A percentile compares a stretch with the other conserved stretches of the same genome.
phyloP scores from a whole-genome alignment of 2,329 filamentous ascomycete genomes.

The Colletotrichum nymphaeae region DNA sequence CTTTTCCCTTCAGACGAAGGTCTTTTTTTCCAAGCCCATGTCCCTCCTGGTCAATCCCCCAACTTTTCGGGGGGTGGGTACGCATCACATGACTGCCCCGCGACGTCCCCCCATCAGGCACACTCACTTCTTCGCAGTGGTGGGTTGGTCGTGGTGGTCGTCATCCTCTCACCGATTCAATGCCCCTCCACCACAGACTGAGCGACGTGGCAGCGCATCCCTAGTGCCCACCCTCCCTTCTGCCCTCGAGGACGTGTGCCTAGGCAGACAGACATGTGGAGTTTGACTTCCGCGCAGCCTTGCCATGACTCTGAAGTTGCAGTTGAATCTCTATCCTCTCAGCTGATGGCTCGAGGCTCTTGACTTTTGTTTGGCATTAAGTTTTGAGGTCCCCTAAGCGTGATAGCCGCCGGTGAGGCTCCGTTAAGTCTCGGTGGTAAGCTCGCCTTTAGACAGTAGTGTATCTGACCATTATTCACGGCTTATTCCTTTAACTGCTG shows the following conservation, averaged over 20 bases:
- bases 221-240: constrained; percentile 17
- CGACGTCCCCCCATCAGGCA: constrained; percentile 27
- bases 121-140: not conserved
- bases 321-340: not conserved
- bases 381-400: not conserved
- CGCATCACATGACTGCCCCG: constrained; percentile 34
- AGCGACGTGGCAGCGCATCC: constrained; percentile 34
- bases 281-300: not conserved
- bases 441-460: not conserved
- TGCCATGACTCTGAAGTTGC: not conserved
- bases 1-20: not conserved
- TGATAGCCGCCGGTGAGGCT: not conserved
- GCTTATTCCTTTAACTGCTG: not conserved
- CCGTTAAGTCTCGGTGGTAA: too few species aligned
- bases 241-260: not conserved
- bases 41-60: constrained; percentile 1
- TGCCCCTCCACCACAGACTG: constrained; percentile 16
- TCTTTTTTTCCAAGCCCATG: constrained; percentile 8
- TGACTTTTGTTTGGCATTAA: not conserved
- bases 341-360: not conserved
- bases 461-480: not conserved
- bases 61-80: not conserved
- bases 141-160: not conserved
- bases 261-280: not conserved
- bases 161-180: not conserved